Evolutionary conservation across 1,139 yeast genomes (phyloP).

Genomic region (Yamadazyma mexicana): DNA sequence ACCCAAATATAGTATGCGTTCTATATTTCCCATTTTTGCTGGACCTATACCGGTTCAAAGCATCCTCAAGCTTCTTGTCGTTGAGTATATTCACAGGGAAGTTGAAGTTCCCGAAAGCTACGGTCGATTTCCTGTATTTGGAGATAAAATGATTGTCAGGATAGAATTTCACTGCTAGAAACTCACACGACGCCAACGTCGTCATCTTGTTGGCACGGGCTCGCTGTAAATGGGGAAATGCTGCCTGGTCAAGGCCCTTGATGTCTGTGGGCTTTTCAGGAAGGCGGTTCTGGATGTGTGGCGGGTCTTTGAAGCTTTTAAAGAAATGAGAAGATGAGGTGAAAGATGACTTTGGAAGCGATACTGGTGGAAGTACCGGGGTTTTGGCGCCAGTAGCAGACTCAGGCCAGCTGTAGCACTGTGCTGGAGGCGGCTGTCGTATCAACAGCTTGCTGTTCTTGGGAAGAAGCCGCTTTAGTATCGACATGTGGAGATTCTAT

Average conservation of each 20-base stretch:
- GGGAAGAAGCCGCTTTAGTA: too few species aligned
- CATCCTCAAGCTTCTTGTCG: slow-evolving; percentile 22
- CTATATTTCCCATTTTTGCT: slow-evolving; percentile 32
- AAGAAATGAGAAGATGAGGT: slow-evolving; percentile 8
- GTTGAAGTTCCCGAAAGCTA: slow-evolving; percentile 39
- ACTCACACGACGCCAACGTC: slow-evolving; percentile 19
- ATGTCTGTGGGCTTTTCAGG: slow-evolving; percentile 36
- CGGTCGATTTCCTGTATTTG: slow-evolving; percentile 35
- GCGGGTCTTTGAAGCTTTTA: slow-evolving; percentile 10
- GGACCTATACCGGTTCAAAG: slow-evolving; percentile 28
- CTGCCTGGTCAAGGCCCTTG: slow-evolving; percentile 34
- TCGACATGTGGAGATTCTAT: too few species aligned
- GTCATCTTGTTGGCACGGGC: slow-evolving; percentile 21
- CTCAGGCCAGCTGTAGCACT: background rate
- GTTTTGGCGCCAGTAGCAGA: too few species aligned
- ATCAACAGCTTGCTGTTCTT: background rate
- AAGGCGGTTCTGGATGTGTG: slow-evolving; percentile 13
- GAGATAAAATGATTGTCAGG: slow-evolving; percentile 30
- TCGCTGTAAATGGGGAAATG: slow-evolving; percentile 19
- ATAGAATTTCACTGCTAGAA: slow-evolving; percentile 28
- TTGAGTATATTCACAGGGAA: slow-evolving; percentile 30
- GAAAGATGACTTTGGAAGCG: slow-evolving; percentile 2
- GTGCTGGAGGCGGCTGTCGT: background rate
- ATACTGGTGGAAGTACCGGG: too few species aligned
- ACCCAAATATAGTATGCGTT: slow-evolving; percentile 23